Percentiles rank a stretch among this genome's conserved stretches.
phyloP scores from a whole-genome alignment of 768 basidiomycete species.

The Roridomyces roridus region DNA sequence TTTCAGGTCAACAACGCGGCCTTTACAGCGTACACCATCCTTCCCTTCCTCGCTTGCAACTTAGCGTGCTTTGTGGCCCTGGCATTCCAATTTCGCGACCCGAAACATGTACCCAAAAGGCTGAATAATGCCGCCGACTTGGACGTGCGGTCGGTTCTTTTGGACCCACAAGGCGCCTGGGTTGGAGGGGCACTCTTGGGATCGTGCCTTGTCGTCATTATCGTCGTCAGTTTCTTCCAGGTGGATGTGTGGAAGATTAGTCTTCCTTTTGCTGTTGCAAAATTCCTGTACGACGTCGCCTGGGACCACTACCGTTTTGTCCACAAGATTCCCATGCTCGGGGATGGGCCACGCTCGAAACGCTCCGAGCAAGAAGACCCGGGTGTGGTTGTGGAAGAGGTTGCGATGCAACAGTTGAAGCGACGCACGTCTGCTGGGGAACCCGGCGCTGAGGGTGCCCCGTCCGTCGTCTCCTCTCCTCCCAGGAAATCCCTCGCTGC shows the following conservation, averaged over 20 bases:
- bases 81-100: constrained; percentile 60
- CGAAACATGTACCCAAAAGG: constrained; percentile 58
- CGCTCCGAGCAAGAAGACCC: constrained; percentile 18
- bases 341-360: constrained; percentile 24
- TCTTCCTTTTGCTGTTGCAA: constrained; percentile 78
- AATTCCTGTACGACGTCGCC: constrained; percentile 69
- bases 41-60: constrained; percentile 77
- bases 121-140: constrained; percentile 44
- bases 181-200: constrained; percentile 75
- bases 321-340: constrained; percentile 32
- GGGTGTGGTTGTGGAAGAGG: constrained; percentile 15
- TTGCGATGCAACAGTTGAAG: constrained; percentile 17
- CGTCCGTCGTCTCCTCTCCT: not conserved
- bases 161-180: constrained; percentile 76
- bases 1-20: constrained; percentile 79
- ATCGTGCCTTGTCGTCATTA: constrained; percentile 71
- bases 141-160: constrained; percentile 65
- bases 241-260: constrained; percentile 87
- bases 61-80: constrained; percentile 68
- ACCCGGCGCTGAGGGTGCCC: too few relatives aligned
- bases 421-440: constrained; percentile 18
- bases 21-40: constrained; percentile 82
- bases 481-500: constrained; percentile 5
- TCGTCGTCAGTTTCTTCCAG: constrained; percentile 77
- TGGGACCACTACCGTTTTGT: constrained; percentile 61